Percentiles rank a stretch among this genome's conserved stretches.
These are phyloP conservation scores for Microdochium bolleyi DNA, from an alignment of 2,329 filamentous ascomycete genomes.

Conservation along the genomic window DNA sequence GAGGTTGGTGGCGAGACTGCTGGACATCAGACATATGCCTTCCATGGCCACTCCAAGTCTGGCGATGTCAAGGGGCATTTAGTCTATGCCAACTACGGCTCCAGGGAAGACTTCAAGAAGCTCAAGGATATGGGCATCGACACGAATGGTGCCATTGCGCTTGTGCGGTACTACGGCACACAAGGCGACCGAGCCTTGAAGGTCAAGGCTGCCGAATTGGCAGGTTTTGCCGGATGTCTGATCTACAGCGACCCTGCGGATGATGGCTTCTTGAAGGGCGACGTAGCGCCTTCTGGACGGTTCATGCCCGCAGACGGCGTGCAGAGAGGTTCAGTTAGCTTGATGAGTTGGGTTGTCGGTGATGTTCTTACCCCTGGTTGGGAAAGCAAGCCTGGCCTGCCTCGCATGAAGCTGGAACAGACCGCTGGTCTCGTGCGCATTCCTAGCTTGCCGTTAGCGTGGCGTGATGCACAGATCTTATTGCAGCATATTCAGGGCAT, in stretches of 20 bases:
- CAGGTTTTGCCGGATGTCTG: slow-evolving; percentile 79
- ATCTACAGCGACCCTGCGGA: slow-evolving; percentile 88
- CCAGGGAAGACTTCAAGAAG: slow-evolving; percentile 70
- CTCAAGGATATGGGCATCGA: slow-evolving; percentile 65
- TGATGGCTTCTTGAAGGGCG: slow-evolving; percentile 69
- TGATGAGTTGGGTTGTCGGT: slow-evolving; percentile 77
- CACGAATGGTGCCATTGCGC: slow-evolving; percentile 70
- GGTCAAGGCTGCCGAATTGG: slow-evolving; percentile 80
- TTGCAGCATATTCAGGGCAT: slow-evolving; percentile 68
- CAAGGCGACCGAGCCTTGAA: slow-evolving; percentile 70
- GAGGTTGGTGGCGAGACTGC: slow-evolving; percentile 54
- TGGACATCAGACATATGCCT: slow-evolving; percentile 65
- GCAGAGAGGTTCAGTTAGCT: slow-evolving; percentile 71
- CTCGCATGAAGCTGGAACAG: slow-evolving; percentile 61
- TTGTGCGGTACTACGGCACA: slow-evolving; percentile 74
- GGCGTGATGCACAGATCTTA: slow-evolving; percentile 78
- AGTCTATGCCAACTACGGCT: slow-evolving; percentile 89
- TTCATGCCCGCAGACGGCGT: slow-evolving; percentile 78
- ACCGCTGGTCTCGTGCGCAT: slow-evolving; percentile 71
- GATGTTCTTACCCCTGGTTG: slow-evolving; percentile 90
- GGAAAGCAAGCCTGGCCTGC: slow-evolving; percentile 59
- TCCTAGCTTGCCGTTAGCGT: slow-evolving; percentile 82
- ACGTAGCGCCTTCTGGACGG: slow-evolving; percentile 66
- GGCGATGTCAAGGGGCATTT: slow-evolving; percentile 81
- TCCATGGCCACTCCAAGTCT: slow-evolving; percentile 82